Conservation (phyloP, 192 early-diverging fungal genomes). For the Coemansia sp. region DNA sequence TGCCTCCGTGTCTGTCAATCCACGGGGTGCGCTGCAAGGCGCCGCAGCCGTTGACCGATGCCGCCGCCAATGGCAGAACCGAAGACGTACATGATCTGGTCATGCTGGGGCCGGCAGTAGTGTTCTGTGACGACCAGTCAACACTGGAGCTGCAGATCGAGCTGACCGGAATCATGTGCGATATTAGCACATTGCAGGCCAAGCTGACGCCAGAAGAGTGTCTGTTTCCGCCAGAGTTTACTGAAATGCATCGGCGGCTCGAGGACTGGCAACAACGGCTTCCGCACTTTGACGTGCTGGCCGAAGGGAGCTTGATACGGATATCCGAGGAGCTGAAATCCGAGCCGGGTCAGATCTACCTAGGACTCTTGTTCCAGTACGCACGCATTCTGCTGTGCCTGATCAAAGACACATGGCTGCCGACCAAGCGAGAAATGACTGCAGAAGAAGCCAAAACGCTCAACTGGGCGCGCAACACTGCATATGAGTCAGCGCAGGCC, state of each 20-base stretch:
- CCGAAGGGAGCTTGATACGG: conserved; percentile 15
- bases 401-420: conserved; percentile 50
- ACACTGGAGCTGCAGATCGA: conserved; percentile 33
- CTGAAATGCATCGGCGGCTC: conserved; percentile 14
- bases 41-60: conserved; percentile 20
- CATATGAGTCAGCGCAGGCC: conserved; percentile 27
- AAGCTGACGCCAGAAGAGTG: conserved; percentile 24
- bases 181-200: conserved; percentile 33
- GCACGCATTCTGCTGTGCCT: conserved; percentile 38
- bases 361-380: conserved; percentile 41
- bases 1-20: conserved; percentile 33
- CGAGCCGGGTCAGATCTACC: conserved; percentile 19
- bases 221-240: conserved; percentile 31
- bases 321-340: conserved; percentile 11
- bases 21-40: conserved; percentile 37
- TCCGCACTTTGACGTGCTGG: conserved; percentile 21
- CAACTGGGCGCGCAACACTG: conserved; percentile 25
- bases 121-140: conserved; percentile 37
- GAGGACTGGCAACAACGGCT: conserved; percentile 25
- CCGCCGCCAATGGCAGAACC: background rate
- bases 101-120: conserved; percentile 35
- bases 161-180: conserved; percentile 39
- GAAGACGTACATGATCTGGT: background rate
- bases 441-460: conserved; percentile 24
- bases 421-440: conserved; percentile 23